Evolutionary conservation across 345 rosid species (phyloP), one percentile per base, ranked within the genome.

Genomic region (Lepidium africanum): DNA sequence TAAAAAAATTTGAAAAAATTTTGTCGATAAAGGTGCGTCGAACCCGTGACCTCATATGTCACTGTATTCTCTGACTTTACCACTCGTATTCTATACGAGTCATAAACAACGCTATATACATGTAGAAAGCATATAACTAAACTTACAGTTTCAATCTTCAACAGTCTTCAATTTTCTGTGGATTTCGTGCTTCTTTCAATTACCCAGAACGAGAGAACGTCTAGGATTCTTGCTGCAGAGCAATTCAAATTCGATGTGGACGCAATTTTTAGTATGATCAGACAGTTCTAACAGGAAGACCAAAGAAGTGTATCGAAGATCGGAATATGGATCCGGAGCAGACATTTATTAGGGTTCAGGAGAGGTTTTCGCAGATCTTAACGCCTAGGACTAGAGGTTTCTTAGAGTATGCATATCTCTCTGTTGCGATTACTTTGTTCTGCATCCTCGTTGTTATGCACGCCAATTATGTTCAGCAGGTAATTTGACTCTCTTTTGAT

Each of bases 391-490:
- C 86, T 25, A 82, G 99, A 79, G 92, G 56, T 57, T 80, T 90
- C 65, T 71, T 95, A 78, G 99, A 95, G 83, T 95, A 91, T 59
- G 69, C 85, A 3, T 91, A 77, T 76, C 86, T 95, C 75, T 69
- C 82, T 79, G 73, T 85, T 8, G 99, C 97, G 69, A 74, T 91
- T 77, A 86, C 92, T 65, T 83, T 86, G 78, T 95, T 95, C 67
- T 86, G 84, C 66, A 85, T 95, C 69, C 99, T 95, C 35, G 96
- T 95, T 62, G 91, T 89, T 56, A 89, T 91, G 99, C 99, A 95
- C 84, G 99, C 99, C 80, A 95, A 95, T 82, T 95, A 86, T 65
- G 97, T 95, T 58, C 99, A 91, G 48, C 96, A 89, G 93, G 99
- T 94, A 48, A 51, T 3, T 52, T 23, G 1, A 16, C 27, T 23